Evolutionary conservation across 2,329 filamentous ascomycete genomes (phyloP), one percentile per base, ranked within the genome.

Genomic region (Ciborinia camelliae): DNA sequence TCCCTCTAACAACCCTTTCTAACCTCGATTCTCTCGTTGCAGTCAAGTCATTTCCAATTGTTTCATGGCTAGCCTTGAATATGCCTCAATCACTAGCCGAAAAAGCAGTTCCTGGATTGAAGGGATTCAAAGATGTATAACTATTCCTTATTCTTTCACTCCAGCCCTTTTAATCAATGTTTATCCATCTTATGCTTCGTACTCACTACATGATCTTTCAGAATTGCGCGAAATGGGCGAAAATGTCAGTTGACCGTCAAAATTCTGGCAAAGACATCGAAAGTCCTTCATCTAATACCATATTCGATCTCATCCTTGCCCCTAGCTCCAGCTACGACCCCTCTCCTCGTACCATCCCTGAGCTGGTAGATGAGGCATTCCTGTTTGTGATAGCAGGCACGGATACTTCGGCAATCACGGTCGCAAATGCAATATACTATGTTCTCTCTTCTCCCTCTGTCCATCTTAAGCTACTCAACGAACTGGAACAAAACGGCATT

Each of bases 141-240:
- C 39, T 20, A 26, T 26, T 50, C n/a, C n/a, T n/a, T n/a, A n/a
- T 50, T 12, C 26, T 5, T 45, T 8, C 7, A 30, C 15, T 12
- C 4, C 15, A 8, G 14, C 48, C 28, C n/a, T 23, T 20, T 9
- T 5, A 32, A 20, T 2, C 9, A 15, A 3, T n/a, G 2, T n/a
- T 8, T n/a, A 10, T 14, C 8, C 18, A 1, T 9, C 23, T 30
- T 18, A 12, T 0, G 0, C 10, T 45, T 32, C 37, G 23, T 12
- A 18, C 54, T 45, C 10, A 58, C 2, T 18, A 43, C 0, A 8
- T 18, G 5, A 37, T 6, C 10, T 2, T 4, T 14, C 14, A 61
- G 58, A 37, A 61, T 20, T 61, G 45, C 12, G 32, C 6, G 18
- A 48, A n/a, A 41, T 61, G 58, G 43, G 58, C 23, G 1, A 14